phyloP scores from a whole-genome alignment of 2,329 filamentous ascomycete species.

The Myriangium duriaei region DNA sequence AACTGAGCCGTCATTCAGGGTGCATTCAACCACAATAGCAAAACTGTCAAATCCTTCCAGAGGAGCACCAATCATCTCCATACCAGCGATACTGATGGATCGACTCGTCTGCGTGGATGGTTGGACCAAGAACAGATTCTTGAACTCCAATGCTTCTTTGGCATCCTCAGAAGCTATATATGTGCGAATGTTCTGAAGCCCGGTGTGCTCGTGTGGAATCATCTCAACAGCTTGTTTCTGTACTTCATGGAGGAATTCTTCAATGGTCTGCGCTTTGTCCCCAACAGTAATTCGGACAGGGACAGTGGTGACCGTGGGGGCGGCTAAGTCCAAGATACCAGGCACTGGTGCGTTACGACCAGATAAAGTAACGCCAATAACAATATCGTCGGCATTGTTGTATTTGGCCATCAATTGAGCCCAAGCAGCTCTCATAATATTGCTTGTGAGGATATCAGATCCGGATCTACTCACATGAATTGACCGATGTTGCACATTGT shows the following conservation, averaged over 20 bases:
- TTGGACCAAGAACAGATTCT: neutral
- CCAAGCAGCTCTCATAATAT: constrained; percentile 1
- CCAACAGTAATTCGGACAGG: neutral
- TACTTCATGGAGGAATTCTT: neutral
- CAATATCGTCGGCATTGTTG: neutral
- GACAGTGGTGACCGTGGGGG: constrained; percentile 3
- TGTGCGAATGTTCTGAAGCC: constrained; percentile 12
- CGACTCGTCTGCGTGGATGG: neutral
- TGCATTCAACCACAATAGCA: constrained; percentile 1
- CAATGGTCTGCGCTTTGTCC: neutral
- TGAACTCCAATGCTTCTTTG: neutral
- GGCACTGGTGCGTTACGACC: neutral
- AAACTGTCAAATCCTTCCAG: neutral
- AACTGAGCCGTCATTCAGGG: neutral
- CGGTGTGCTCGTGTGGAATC: neutral
- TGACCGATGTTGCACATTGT: neutral
- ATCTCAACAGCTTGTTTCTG: neutral
- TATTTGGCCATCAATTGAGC: neutral
- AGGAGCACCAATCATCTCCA: too few species aligned
- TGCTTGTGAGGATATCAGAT: neutral
- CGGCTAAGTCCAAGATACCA: neutral
- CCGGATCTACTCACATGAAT: neutral
- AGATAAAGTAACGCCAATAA: neutral
- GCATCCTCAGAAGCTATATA: constrained; percentile 7
- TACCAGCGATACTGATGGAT: too few species aligned